Conservation (phyloP, 2,329 filamentous ascomycete species). For the Xylariaceae sp. region DNA sequence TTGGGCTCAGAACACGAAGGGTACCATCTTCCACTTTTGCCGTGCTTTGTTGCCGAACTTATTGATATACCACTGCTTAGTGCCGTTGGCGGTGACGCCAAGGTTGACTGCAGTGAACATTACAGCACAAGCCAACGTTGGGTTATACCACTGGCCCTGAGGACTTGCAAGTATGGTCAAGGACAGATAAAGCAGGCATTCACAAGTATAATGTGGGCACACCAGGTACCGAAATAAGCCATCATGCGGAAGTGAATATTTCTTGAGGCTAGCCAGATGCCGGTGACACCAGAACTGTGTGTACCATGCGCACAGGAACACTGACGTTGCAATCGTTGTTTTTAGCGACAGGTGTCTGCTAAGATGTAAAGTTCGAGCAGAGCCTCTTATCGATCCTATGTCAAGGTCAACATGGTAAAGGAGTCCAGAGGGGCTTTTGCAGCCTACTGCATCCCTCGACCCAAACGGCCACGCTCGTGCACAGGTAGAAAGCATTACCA, state of each 20-base stretch:
- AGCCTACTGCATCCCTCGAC: constrained; percentile 70
- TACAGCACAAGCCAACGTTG: constrained; percentile 65
- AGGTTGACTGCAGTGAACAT: constrained; percentile 76
- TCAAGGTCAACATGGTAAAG: constrained; percentile 15
- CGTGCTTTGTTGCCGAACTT: constrained; percentile 70
- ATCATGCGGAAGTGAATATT: constrained; percentile 76
- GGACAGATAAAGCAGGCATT: constrained; percentile 79
- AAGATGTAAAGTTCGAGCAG: constrained; percentile 14
- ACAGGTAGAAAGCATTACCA: constrained; percentile 72
- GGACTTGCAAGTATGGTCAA: constrained; percentile 73
- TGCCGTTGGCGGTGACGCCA: constrained; percentile 74
- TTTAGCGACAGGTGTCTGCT: constrained; percentile 40
- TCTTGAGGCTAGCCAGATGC: constrained; percentile 66
- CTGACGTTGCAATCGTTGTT: constrained; percentile 50
- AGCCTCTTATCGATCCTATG: constrained; percentile 32
- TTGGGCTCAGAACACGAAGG: constrained; percentile 53
- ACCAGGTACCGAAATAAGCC: constrained; percentile 69
- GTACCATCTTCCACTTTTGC: constrained; percentile 72
- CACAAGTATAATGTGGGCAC: constrained; percentile 88
- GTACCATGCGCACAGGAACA: constrained; percentile 67
- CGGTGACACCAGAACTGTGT: constrained; percentile 72
- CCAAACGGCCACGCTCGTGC: constrained; percentile 74
- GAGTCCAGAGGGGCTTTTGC: not conserved
- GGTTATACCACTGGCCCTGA: constrained; percentile 60
- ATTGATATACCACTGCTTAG: constrained; percentile 70